Conservation (phyloP, 192 early-diverging fungal species). For the Coemansia sp. region DNA sequence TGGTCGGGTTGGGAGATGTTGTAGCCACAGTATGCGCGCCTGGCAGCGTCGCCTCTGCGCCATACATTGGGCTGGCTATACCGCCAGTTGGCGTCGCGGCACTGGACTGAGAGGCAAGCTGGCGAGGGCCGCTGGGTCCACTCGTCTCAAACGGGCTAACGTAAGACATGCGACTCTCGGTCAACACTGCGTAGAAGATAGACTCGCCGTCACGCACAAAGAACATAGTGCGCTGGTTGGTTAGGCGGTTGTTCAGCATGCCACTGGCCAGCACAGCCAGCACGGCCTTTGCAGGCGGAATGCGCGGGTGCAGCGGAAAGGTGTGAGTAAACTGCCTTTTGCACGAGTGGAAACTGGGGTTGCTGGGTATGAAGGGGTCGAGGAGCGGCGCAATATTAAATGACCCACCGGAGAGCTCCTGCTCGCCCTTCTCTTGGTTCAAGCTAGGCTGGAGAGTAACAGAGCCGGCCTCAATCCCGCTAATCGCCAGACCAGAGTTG, state of each 20-base stretch:
- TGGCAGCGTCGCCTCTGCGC: constrained; percentile 3
- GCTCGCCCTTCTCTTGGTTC: not conserved
- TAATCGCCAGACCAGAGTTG: not conserved
- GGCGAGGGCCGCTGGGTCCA: not conserved
- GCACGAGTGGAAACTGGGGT: constrained; percentile 34
- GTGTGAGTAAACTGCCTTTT: constrained; percentile 35
- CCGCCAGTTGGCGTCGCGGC: constrained; percentile 13
- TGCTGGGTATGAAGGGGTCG: constrained; percentile 33
- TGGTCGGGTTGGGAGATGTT: constrained; percentile 34
- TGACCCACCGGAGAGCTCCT: constrained; percentile 4
- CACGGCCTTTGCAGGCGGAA: constrained; percentile 17
- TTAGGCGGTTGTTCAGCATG: constrained; percentile 49
- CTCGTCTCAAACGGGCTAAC: constrained; percentile 27
- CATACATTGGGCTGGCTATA: constrained; percentile 15
- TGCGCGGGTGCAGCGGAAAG: constrained; percentile 49
- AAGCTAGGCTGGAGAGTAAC: not conserved
- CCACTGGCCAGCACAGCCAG: constrained; percentile 44
- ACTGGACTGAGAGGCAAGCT: constrained; percentile 10
- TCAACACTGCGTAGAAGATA: constrained; percentile 43
- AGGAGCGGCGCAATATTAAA: constrained; percentile 44
- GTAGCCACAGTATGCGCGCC: constrained; percentile 46
- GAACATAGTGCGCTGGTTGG: constrained; percentile 48
- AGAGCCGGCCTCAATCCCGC: not conserved
- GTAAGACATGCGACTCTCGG: constrained; percentile 31
- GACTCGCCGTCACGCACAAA: constrained; percentile 47